Evolutionary conservation across 1,284 basidiomycete genomes (phyloP).

Genomic region (Trichosporon ovoides): DNA sequence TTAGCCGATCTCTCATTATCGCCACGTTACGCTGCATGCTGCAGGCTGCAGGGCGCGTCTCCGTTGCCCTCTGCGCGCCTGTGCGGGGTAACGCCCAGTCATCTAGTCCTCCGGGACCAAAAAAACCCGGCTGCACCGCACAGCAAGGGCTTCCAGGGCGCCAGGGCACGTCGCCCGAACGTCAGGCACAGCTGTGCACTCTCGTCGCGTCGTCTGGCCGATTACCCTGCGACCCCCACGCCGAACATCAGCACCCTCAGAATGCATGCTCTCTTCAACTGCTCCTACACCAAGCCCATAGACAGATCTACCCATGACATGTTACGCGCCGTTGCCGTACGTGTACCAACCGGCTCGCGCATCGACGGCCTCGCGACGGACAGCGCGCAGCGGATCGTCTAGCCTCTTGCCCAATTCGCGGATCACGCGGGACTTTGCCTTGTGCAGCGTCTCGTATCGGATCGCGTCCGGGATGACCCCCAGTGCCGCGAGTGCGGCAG

Average conservation of each 20-base stretch:
- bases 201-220: too few relatives aligned
- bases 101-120: too few relatives aligned
- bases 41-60: too few relatives aligned
- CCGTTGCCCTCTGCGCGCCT: too few relatives aligned
- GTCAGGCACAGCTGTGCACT: too few relatives aligned
- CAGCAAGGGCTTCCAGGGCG: too few relatives aligned
- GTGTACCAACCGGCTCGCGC: constrained; percentile 57
- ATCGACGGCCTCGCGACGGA: constrained; percentile 80
- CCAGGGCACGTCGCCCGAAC: too few relatives aligned
- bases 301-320: not conserved
- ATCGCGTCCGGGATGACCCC: constrained; percentile 66
- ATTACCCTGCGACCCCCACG: not conserved
- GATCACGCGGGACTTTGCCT: constrained; percentile 65
- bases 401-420: constrained; percentile 66
- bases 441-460: constrained; percentile 71
- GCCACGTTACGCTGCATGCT: too few relatives aligned
- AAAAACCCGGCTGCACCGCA: too few relatives aligned
- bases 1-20: too few relatives aligned
- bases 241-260: too few relatives aligned
- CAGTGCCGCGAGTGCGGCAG: constrained; percentile 69
- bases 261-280: not conserved
- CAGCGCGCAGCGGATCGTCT: constrained; percentile 76
- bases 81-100: not conserved
- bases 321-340: constrained; percentile 9
- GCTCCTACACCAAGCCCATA: not conserved